Evolutionary conservation across 1,284 basidiomycete genomes (phyloP).

Genomic region (Ceratobasidium sp.): DNA sequence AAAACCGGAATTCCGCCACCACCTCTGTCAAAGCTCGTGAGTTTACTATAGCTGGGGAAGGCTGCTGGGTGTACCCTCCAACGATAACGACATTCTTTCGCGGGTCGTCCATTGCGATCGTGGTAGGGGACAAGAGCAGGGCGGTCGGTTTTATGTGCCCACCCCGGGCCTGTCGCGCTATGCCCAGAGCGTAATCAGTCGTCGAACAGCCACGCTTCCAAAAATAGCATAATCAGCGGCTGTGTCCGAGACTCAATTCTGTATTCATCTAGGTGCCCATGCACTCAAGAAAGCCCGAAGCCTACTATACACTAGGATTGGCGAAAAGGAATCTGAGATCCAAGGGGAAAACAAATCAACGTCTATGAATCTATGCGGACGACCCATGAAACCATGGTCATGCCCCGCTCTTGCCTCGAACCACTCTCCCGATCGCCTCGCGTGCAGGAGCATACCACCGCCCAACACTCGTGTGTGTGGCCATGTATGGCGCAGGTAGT

Average conservation of each 20-base stretch:
- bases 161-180: neutral
- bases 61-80: conserved; percentile 12
- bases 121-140: neutral
- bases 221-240: neutral
- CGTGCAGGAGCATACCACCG: conserved; percentile 35
- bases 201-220: conserved; percentile 2
- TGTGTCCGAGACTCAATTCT: neutral
- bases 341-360: neutral
- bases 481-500: conserved; percentile 32
- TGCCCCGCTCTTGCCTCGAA: conserved; percentile 9
- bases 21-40: neutral
- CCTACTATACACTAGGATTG: conserved; percentile 1
- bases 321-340: neutral
- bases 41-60: neutral
- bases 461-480: conserved; percentile 25
- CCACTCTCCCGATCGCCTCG: conserved; percentile 19
- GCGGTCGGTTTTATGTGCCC: neutral
- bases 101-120: conserved; percentile 4
- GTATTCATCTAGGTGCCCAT: neutral
- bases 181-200: neutral
- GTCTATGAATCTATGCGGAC: neutral
- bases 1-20: conserved; percentile 14
- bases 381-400: neutral
- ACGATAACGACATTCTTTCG: conserved; percentile 30
- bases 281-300: neutral